Evolutionary conservation across 306 rosid genomes (phyloP).

Genomic region (Begonia masoniana): DNA sequence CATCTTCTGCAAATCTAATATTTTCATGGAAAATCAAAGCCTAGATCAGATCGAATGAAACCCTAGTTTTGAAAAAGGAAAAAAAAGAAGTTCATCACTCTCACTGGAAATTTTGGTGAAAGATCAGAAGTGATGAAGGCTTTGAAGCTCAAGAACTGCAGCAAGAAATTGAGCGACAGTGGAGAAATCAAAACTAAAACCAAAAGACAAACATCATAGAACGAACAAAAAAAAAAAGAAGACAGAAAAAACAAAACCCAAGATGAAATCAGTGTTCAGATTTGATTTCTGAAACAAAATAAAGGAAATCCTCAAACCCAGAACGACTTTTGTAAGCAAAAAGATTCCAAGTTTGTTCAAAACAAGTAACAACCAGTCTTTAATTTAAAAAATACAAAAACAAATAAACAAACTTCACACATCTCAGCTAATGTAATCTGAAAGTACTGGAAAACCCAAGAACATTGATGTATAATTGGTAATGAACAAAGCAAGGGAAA

Average conservation of each 20-base stretch:
- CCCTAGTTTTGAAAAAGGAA: background rate
- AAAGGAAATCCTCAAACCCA: too few species aligned
- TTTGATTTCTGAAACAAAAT: background rate
- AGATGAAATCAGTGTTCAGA: background rate
- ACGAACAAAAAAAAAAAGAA: background rate
- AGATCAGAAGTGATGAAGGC: background rate
- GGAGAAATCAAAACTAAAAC: background rate
- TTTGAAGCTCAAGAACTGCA: background rate
- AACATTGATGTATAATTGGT: too few species aligned
- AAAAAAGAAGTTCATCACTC: background rate
- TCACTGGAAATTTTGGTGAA: background rate
- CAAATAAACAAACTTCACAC: too few species aligned
- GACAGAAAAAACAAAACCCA: background rate
- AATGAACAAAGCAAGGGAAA: background rate
- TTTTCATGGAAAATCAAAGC: background rate
- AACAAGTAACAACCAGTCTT: too few species aligned
- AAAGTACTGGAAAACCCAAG: too few species aligned
- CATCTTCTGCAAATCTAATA: conserved; percentile 1
- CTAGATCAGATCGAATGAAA: background rate
- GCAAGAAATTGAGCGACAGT: background rate
- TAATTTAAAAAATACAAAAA: too few species aligned
- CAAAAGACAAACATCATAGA: background rate
- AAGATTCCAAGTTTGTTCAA: too few species aligned
- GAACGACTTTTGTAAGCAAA: too few species aligned
- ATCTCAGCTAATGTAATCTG: too few species aligned